phyloP scores from a whole-genome alignment of 2,329 filamentous ascomycete species.

The Meredithiella fracta region DNA sequence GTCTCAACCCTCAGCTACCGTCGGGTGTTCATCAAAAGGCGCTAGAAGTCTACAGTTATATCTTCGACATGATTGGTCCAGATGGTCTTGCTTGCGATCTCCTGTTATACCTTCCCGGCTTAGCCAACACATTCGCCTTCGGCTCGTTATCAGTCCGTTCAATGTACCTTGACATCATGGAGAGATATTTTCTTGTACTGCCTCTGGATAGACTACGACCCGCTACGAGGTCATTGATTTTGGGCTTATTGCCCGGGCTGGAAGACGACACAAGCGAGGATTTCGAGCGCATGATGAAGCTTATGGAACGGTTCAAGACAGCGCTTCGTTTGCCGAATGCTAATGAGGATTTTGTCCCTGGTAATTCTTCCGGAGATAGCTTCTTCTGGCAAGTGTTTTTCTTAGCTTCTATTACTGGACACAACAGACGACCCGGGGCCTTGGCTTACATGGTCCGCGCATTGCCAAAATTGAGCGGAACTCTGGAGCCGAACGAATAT shows the following conservation, averaged over 20 bases:
- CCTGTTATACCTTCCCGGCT: constrained; percentile 72
- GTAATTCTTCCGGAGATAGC: constrained; percentile 50
- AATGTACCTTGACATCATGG: constrained; percentile 68
- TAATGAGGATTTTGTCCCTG: constrained; percentile 29
- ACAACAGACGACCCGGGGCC: constrained; percentile 68
- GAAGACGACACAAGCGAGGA: constrained; percentile 97
- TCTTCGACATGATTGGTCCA: constrained; percentile 72
- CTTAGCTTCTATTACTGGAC: constrained; percentile 76
- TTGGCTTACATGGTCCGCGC: constrained; percentile 70
- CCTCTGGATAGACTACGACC: constrained; percentile 59
- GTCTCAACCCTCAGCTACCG: constrained; percentile 78
- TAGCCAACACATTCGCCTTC: constrained; percentile 80
- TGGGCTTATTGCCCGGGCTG: constrained; percentile 76
- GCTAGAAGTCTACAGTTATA: constrained; percentile 78
- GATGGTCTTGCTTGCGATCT: constrained; percentile 70
- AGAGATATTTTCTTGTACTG: constrained; percentile 60
- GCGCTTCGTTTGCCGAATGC: constrained; percentile 36
- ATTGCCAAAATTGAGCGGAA: constrained; percentile 49
- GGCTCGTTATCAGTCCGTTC: constrained; percentile 83
- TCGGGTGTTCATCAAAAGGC: constrained; percentile 97
- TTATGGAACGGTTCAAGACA: constrained; percentile 62
- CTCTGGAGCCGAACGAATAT: constrained; percentile 26
- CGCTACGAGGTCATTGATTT: constrained; percentile 74
- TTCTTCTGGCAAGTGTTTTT: constrained; percentile 99
- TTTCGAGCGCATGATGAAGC: constrained; percentile 70